phyloP scores from a whole-genome alignment of 176 grass and related monocot species.

The Miscanthus lutarioriparius region DNA sequence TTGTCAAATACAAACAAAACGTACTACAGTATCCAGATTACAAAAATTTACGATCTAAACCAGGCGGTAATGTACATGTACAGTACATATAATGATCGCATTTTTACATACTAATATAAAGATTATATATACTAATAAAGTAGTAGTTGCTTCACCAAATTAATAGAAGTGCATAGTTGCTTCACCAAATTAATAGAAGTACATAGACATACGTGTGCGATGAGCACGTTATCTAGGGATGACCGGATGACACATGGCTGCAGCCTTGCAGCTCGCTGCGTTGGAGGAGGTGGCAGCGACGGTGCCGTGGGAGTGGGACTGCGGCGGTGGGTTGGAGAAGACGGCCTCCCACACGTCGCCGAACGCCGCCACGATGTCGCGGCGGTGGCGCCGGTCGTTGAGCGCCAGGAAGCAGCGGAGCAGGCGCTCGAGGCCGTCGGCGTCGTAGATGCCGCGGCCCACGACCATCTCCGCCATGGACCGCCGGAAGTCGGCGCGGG shows the following conservation, averaged over 20 bases:
- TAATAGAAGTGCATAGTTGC: not conserved
- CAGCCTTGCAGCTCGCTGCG: not conserved
- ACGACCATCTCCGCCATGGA: slow-evolving; percentile 96
- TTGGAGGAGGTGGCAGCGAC: not conserved
- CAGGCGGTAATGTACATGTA: slow-evolving; percentile 50
- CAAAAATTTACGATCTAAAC: too few relatives aligned
- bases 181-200: not conserved
- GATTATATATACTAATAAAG: too few relatives aligned
- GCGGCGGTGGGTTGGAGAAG: slow-evolving; percentile 7
- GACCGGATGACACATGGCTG: not conserved
- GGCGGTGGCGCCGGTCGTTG: slow-evolving; percentile 63
- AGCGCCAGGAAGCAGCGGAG: slow-evolving; percentile 82
- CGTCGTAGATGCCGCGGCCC: slow-evolving; percentile 74
- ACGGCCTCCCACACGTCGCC: slow-evolving; percentile 78
- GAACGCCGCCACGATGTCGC: slow-evolving; percentile 73
- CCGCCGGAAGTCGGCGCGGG: slow-evolving; percentile 68
- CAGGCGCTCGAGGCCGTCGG: slow-evolving; percentile 68
- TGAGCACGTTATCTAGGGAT: slow-evolving; percentile 25
- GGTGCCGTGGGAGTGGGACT: not conserved
- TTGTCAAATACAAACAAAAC: too few relatives aligned
- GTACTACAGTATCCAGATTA: too few relatives aligned
- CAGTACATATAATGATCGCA: slow-evolving; percentile 18
- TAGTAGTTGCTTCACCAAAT: not conserved
- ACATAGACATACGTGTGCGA: not conserved
- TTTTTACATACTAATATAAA: not conserved